Conservation (phyloP, 2,329 filamentous ascomycete species). For the Colletotrichum graminicola region DNA sequence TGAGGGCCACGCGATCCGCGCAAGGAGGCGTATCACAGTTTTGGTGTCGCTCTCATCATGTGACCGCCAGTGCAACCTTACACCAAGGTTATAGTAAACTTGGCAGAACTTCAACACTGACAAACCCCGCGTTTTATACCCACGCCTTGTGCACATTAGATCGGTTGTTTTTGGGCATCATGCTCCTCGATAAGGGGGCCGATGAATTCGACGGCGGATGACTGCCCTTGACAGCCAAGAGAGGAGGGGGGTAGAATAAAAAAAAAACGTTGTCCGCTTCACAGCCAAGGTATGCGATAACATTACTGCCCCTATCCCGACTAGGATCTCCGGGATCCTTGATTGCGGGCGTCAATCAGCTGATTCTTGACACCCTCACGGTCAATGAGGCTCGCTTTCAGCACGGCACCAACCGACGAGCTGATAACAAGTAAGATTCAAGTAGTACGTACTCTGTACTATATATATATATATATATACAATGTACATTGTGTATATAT, state of each 20-base stretch:
- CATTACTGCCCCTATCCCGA: background rate
- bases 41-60: conserved; percentile 39
- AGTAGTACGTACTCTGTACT: background rate
- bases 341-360: background rate
- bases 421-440: background rate
- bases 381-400: conserved; percentile 3
- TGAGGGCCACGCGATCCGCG: conserved; percentile 36
- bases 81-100: background rate
- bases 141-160: background rate
- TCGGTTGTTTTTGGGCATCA: conserved; percentile 12
- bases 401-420: conserved; percentile 12
- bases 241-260: too few species aligned
- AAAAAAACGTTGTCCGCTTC: background rate
- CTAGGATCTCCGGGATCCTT: background rate
- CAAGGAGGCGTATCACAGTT: conserved; percentile 33
- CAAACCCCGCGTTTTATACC: background rate
- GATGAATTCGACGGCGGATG: background rate
- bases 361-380: background rate
- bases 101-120: background rate
- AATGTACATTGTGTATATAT: too few species aligned
- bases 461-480: too few species aligned
- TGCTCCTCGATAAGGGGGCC: background rate
- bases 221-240: background rate
- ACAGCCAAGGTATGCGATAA: background rate
- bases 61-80: conserved; percentile 29